Evolutionary conservation across 371 early-diverging fungal genomes (phyloP).

Genomic region (Chytridiales sp.): DNA sequence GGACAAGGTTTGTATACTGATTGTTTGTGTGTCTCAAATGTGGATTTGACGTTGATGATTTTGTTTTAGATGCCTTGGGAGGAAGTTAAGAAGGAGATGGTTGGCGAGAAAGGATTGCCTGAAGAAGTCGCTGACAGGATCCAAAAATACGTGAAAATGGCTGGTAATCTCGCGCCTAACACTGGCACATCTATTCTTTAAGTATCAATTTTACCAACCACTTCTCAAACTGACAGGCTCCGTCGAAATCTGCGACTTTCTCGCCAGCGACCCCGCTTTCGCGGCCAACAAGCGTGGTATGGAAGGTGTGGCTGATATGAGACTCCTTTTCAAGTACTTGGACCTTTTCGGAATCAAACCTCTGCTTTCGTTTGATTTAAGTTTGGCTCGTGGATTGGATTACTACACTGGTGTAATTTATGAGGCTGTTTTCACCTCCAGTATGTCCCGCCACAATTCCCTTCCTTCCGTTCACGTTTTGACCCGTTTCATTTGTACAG

Average conservation of each 20-base stretch:
- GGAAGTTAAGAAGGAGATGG: constrained; percentile 95
- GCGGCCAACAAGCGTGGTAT: constrained; percentile 68
- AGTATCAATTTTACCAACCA: neutral
- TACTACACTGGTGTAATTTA: constrained; percentile 99
- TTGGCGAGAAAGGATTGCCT: constrained; percentile 83
- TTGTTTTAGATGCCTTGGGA: constrained; percentile 78
- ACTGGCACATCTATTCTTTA: neutral
- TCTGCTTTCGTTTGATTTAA: constrained; percentile 86
- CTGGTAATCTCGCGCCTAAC: constrained; percentile 46
- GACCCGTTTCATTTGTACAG: neutral
- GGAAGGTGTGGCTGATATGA: constrained; percentile 89
- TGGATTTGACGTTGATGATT: neutral
- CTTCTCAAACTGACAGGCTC: constrained; percentile 44
- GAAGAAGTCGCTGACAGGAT: constrained; percentile 82
- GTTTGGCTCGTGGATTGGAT: constrained; percentile 96
- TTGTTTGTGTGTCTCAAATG: neutral
- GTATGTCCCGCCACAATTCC: no score
- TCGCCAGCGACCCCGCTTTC: constrained; percentile 66
- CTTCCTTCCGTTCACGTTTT: constrained; percentile 4
- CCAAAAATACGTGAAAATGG: constrained; percentile 82
- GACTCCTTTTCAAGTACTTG: constrained; percentile 81
- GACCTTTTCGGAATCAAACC: constrained; percentile 75
- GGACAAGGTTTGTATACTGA: constrained; percentile 69
- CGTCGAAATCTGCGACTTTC: constrained; percentile 71
- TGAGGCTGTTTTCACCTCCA: constrained; percentile 87